A percentile compares a stretch with the other conserved stretches of the same genome.
These are phyloP conservation scores for Begonia peltatifolia DNA, from an alignment of 306 rosid genomes.

Conservation along the genomic window DNA sequence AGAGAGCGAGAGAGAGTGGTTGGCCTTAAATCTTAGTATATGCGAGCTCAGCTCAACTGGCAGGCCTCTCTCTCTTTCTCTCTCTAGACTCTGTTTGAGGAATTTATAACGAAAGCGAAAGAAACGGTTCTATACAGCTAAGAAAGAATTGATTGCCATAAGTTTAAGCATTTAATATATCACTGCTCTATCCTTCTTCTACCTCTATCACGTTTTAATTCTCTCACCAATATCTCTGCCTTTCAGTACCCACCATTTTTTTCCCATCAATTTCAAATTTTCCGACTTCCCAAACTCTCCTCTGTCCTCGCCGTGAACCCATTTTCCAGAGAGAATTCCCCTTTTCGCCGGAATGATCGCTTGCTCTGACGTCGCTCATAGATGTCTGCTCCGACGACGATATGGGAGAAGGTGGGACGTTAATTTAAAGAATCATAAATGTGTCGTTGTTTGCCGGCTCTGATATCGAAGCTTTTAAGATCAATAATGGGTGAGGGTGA, in stretches of 20 bases:
- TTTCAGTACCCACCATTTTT: neutral
- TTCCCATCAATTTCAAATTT: neutral
- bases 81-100: neutral
- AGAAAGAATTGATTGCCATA: neutral
- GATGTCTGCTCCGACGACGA: too few relatives aligned
- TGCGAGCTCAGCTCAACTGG: neutral
- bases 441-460: too few relatives aligned
- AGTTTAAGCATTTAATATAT: neutral
- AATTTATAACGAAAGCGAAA: neutral
- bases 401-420: too few relatives aligned
- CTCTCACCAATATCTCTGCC: neutral
- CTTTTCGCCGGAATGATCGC: too few relatives aligned
- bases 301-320: neutral
- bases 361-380: too few relatives aligned
- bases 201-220: neutral
- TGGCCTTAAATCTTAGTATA: neutral
- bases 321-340: neutral
- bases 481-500: too few relatives aligned
- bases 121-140: neutral
- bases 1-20: neutral
- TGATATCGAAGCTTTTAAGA: too few relatives aligned
- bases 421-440: too few relatives aligned
- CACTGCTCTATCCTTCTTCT: neutral
- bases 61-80: conserved; percentile 1
- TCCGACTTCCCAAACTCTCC: neutral